phyloP scores from a whole-genome alignment of 805 yeast species.

The Nakazawaea holstii region DNA sequence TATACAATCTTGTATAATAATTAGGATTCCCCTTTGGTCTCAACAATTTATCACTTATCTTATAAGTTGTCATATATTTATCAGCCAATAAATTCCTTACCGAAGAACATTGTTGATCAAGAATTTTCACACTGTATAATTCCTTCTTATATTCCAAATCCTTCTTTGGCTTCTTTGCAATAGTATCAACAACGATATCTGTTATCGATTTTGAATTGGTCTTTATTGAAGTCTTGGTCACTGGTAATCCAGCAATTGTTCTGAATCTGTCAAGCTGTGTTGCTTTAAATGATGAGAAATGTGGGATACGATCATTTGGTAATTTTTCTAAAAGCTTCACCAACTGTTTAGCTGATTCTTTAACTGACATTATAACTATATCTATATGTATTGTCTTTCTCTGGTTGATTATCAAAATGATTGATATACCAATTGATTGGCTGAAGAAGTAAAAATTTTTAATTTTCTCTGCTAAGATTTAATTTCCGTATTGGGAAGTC shows the following conservation, averaged over 20 bases:
- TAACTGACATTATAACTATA: conserved; percentile 25
- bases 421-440: background rate
- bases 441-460: too few species aligned
- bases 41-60: conserved; percentile 58
- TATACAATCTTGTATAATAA: conserved; percentile 66
- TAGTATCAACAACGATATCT: conserved; percentile 3
- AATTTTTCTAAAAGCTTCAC: conserved; percentile 53
- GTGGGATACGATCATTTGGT: conserved; percentile 66
- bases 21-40: conserved; percentile 82
- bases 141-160: conserved; percentile 38
- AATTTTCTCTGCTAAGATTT: background rate
- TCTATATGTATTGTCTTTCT: background rate
- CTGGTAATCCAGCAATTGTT: conserved; percentile 42
- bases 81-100: conserved; percentile 52
- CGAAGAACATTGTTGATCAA: conserved; percentile 51
- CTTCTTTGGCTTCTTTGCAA: conserved; percentile 20
- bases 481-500: background rate
- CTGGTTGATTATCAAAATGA: background rate
- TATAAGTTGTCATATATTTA: conserved; percentile 59
- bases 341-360: conserved; percentile 51
- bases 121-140: conserved; percentile 41
- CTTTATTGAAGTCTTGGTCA: conserved; percentile 32
- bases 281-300: conserved; percentile 65
- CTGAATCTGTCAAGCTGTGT: conserved; percentile 55
- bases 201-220: conserved; percentile 23